These are phyloP conservation scores for Pelagophyceae sp. DNA, from an alignment of 352 stramenopile species.

Conservation along the genomic window DNA sequence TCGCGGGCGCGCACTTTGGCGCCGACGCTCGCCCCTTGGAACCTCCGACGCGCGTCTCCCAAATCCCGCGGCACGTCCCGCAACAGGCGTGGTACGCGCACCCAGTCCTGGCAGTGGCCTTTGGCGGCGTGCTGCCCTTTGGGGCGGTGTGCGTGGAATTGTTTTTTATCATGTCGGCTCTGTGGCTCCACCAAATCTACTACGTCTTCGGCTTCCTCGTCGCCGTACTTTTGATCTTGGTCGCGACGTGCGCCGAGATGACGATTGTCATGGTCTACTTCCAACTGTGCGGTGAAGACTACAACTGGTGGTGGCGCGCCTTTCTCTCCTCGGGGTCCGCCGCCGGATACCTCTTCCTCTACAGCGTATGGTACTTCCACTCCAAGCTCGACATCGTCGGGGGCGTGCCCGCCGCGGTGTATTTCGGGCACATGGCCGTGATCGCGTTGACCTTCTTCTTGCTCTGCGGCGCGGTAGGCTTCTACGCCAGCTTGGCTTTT, in stretches of 20 bases:
- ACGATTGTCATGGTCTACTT: conserved; percentile 99
- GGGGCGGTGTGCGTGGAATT: conserved; percentile 98
- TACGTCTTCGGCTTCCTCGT: conserved; percentile 99
- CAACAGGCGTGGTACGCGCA: conserved; percentile 87
- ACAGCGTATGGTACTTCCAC: conserved; percentile 96
- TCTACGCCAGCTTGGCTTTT: conserved; percentile 93
- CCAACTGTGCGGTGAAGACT: conserved; percentile 97
- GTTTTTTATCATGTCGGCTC: conserved; percentile 99
- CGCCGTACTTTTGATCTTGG: conserved; percentile 91
- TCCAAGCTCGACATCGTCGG: conserved; percentile 92
- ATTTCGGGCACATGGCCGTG: conserved; percentile 98
- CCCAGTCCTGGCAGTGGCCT: conserved; percentile 79
- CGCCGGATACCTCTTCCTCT: conserved; percentile 95
- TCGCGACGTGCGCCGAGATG: conserved; percentile 94
- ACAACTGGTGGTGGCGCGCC: conserved; percentile 88
- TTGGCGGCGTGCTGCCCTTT: conserved; percentile 98
- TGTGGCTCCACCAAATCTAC: conserved; percentile 97
- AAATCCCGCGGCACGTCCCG: conserved; percentile 63
- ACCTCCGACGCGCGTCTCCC: conserved; percentile 61
- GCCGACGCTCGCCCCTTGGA: conserved; percentile 53
- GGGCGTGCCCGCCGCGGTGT: conserved; percentile 61
- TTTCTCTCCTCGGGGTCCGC: conserved; percentile 90
- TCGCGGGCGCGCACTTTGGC: conserved; percentile 94
- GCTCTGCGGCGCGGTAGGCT: conserved; percentile 88
- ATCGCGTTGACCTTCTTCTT: conserved; percentile 88